phyloP scores from a whole-genome alignment of 352 stramenopile genomes.

The Phytophthora idaei region DNA sequence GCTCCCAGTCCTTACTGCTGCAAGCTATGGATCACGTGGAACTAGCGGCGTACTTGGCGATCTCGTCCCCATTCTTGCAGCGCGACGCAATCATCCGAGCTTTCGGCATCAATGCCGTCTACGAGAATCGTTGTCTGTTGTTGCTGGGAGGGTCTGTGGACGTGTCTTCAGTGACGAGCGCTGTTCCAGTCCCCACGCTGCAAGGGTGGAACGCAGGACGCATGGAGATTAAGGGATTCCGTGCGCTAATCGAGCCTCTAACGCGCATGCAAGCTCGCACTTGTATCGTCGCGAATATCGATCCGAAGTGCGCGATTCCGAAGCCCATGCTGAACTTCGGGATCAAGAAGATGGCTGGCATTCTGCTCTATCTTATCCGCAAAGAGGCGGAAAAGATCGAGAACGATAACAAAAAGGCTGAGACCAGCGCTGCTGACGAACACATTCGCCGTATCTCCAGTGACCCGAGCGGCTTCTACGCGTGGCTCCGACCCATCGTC shows the following conservation, averaged over 20 bases:
- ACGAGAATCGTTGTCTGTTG: slow-evolving; percentile 74
- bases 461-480: slow-evolving; percentile 81
- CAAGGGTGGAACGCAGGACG: slow-evolving; percentile 78
- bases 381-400: slow-evolving; percentile 85
- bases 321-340: slow-evolving; percentile 78
- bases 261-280: slow-evolving; percentile 65
- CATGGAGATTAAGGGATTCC: slow-evolving; percentile 76
- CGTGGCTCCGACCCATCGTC: slow-evolving; percentile 68
- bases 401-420: slow-evolving; percentile 46
- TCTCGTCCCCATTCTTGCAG: slow-evolving; percentile 75
- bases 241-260: slow-evolving; percentile 77
- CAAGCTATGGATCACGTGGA: slow-evolving; percentile 61
- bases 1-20: slow-evolving; percentile 66
- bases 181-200: slow-evolving; percentile 52
- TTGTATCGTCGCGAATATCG: slow-evolving; percentile 81
- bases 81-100: slow-evolving; percentile 72
- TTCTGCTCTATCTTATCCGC: slow-evolving; percentile 76
- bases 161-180: slow-evolving; percentile 32
- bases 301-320: slow-evolving; percentile 79
- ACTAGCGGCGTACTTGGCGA: slow-evolving; percentile 67
- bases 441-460: slow-evolving; percentile 64
- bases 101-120: slow-evolving; percentile 82
- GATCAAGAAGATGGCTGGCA: slow-evolving; percentile 83
- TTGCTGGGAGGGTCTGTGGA: slow-evolving; percentile 67
- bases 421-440: slow-evolving; percentile 43